Evolutionary conservation across 768 basidiomycete species (phyloP).

Genomic region (Termitomyces sp.): DNA sequence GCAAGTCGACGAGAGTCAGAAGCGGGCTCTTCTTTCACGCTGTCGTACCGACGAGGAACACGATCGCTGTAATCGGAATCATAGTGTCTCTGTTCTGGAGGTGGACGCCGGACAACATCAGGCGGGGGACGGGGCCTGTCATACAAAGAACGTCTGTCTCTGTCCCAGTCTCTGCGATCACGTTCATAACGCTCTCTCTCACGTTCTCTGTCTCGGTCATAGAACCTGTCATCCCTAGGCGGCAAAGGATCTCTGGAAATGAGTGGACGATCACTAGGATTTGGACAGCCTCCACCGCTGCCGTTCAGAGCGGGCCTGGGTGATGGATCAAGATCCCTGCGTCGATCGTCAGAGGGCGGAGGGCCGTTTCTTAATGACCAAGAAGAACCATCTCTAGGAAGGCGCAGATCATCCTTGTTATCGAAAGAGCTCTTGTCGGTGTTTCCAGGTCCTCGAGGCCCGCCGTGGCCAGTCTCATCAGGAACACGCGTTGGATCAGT

Average conservation of each 20-base stretch:
- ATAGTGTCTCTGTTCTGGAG: conserved; percentile 43
- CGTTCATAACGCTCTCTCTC: conserved; percentile 32
- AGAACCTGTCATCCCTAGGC: conserved; percentile 23
- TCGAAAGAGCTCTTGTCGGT: conserved; percentile 20
- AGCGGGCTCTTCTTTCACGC: conserved; percentile 16
- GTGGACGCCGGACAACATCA: conserved; percentile 31
- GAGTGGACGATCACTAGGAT: conserved; percentile 12
- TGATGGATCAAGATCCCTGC: conserved; percentile 20
- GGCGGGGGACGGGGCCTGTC: conserved; percentile 18
- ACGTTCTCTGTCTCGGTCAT: conserved; percentile 32
- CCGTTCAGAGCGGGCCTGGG: conserved; percentile 11
- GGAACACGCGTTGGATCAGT: conserved; percentile 11
- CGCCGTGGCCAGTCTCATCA: conserved; percentile 22
- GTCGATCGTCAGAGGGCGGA: conserved; percentile 23
- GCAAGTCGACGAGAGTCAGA: conserved; percentile 23
- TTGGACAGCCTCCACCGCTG: conserved; percentile 6
- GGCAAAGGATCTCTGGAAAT: conserved; percentile 11
- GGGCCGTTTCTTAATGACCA: conserved; percentile 25
- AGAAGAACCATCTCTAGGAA: conserved; percentile 15
- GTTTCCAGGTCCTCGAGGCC: conserved; percentile 18
- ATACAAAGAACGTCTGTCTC: conserved; percentile 33
- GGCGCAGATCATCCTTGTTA: conserved; percentile 22
- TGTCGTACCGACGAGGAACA: conserved; percentile 19
- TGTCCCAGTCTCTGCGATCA: conserved; percentile 20
- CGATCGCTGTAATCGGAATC: conserved; percentile 33